Evolutionary conservation across 768 basidiomycete genomes (phyloP).

Genomic region (Lactarius sp.): DNA sequence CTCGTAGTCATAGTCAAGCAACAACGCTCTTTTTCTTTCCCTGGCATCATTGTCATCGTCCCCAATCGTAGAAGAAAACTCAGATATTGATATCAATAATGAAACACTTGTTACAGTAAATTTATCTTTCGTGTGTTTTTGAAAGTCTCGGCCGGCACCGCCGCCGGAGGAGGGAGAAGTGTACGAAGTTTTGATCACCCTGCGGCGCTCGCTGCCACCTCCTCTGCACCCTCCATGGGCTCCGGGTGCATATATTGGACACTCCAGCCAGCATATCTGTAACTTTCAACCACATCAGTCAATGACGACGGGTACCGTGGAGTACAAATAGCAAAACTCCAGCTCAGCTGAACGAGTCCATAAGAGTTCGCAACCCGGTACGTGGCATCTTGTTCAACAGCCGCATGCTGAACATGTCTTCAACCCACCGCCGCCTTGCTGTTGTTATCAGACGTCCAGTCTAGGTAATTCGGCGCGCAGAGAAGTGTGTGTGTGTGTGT

Average conservation of each 20-base stretch:
- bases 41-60: not conserved
- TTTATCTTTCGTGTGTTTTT: not conserved
- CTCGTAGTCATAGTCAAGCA: conserved; percentile 12
- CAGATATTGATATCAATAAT: conserved; percentile 3
- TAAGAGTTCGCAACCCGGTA: conserved; percentile 96
- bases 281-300: conserved; percentile 48
- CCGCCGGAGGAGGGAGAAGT: conserved; percentile 91
- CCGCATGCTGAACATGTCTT: conserved; percentile 90
- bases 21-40: conserved; percentile 17
- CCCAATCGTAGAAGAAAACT: conserved; percentile 9
- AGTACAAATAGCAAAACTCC: conserved; percentile 97
- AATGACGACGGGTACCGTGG: not conserved
- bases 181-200: conserved; percentile 93
- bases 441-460: conserved; percentile 85
- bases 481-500: conserved; percentile 74
- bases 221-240: too few species aligned
- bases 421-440: conserved; percentile 88
- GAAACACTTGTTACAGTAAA: conserved; percentile 5
- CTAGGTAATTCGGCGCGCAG: conserved; percentile 85
- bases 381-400: conserved; percentile 95
- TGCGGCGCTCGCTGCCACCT: conserved; percentile 46
- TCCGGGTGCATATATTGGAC: conserved; percentile 87
- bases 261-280: conserved; percentile 99
- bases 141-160: conserved; percentile 41
- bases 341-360: conserved; percentile 98